Evolutionary conservation across 441 rosid species (phyloP).

Genomic region (Erodium chrysanthum): DNA sequence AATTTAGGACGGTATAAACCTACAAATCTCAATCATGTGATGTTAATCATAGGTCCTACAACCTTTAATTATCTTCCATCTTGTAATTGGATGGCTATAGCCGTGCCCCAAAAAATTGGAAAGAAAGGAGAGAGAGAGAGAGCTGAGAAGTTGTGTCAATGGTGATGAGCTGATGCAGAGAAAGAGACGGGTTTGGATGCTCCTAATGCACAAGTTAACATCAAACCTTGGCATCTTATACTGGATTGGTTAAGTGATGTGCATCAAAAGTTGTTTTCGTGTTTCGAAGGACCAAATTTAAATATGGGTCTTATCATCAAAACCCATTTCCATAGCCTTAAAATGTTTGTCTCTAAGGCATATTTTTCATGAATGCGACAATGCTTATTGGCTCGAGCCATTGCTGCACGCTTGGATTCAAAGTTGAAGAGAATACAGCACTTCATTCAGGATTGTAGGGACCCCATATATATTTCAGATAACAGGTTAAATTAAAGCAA

Average conservation of each 20-base stretch:
- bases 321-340: not conserved
- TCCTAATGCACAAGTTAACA: constrained; percentile 10
- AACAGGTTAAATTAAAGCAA: not conserved
- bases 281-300: constrained; percentile 5
- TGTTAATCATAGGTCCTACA: not conserved
- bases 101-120: not conserved
- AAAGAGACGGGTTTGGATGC: not conserved
- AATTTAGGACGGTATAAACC: not conserved
- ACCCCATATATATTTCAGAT: not conserved
- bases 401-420: not conserved
- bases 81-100: not conserved
- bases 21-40: not conserved
- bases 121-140: not conserved
- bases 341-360: not conserved
- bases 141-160: not conserved
- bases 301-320: not conserved
- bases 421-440: not conserved
- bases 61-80: not conserved
- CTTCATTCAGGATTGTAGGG: not conserved
- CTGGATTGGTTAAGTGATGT: constrained; percentile 11
- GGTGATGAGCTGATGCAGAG: not conserved
- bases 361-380: not conserved
- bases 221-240: constrained; percentile 15
- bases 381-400: not conserved
- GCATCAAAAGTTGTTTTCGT: not conserved